A percentile compares a stretch with the other conserved stretches of the same genome.
phyloP scores from a whole-genome alignment of 768 basidiomycete species.

The Russula sp. region DNA sequence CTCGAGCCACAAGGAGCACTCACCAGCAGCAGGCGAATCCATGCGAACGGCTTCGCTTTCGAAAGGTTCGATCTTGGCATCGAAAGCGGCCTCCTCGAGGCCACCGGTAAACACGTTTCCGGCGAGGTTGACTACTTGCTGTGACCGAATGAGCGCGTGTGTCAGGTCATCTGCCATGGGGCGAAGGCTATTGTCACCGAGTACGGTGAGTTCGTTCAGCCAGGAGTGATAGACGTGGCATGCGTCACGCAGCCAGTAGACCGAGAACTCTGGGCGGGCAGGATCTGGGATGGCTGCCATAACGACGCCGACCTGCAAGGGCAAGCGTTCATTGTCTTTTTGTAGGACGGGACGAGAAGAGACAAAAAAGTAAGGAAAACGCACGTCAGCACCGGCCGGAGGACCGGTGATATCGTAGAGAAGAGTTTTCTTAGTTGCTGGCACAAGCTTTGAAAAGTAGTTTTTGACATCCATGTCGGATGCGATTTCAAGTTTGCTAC shows the following conservation, averaged over 20 bases:
- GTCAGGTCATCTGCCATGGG: conserved; percentile 6
- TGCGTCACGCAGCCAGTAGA: conserved; percentile 14
- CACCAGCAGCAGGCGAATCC: conserved; percentile 14
- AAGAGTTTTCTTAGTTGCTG: conserved; percentile 4
- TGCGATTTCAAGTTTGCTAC: neutral
- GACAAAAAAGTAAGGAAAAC: neutral
- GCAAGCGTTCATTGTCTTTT: neutral
- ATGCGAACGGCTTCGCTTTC: neutral
- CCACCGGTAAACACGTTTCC: conserved; percentile 15
- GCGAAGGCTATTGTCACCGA: conserved; percentile 11
- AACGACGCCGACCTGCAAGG: neutral
- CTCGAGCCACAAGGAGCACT: neutral
- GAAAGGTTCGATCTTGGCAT: conserved; percentile 3
- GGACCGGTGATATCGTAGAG: conserved; percentile 14
- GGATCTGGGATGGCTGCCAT: conserved; percentile 8
- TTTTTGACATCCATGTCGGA: conserved; percentile 4
- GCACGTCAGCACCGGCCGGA: conserved; percentile 8
- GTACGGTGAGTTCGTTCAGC: conserved; percentile 11
- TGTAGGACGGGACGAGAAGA: neutral
- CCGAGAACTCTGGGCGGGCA: conserved; percentile 8
- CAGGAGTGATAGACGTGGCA: conserved; percentile 11
- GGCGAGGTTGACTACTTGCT: conserved; percentile 9
- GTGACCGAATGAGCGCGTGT: conserved; percentile 11
- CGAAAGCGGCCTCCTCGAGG: conserved; percentile 11
- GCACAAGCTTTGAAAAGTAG: conserved; percentile 8